Evolutionary conservation across 257 asterid species (phyloP), one percentile per base, ranked within the genome.

Genomic region (Coffea eugenioides): DNA sequence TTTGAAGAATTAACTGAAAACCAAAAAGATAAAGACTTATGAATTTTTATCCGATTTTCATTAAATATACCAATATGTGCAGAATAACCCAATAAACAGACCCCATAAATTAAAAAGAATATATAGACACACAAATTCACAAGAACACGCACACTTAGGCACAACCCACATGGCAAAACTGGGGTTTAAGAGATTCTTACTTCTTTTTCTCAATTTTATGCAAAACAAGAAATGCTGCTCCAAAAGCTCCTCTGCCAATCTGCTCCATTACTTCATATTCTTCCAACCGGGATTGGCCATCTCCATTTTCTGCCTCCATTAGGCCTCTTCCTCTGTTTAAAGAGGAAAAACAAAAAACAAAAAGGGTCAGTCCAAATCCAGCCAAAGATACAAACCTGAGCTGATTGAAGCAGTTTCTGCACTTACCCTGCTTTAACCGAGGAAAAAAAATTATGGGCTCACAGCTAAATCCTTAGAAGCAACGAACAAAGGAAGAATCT

Each of bases 161-260:
- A 75, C 59, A 66, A 59, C 45, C 81, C 46, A 77, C 54, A 78
- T 43, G 68, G 66, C 76, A 71, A 11, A 70, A 69, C 70, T 23
- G 46, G 15, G 27, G 61, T 67, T 69, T n/a, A 65, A 59, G 51
- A 85, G 74, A 74, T 39, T 77, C 88, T 84, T 85, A 95, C 99
- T 82, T 94, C 71, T 81, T 92, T 31, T 89, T 87, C 83, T 92
- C 98, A 71, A 78, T 80, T 83, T 82, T 91, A 82, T 95, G 93
- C 76, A 91, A 90, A 82, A 91, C 97, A 70, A 93, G 93, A 88
- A 89, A 93, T 46, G 97, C 83, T 25, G 97, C 88, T 56, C 94
- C 98, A 81, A 88, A 92, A 86, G 95, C 86, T 77, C 99, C 96
- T 77, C 92, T 91, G 7, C 99, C 99, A 90, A 95, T 92, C 89